These are phyloP conservation scores for Aspergillus fijiensis DNA, from an alignment of 2,329 filamentous ascomycete genomes.

Conservation along the genomic window DNA sequence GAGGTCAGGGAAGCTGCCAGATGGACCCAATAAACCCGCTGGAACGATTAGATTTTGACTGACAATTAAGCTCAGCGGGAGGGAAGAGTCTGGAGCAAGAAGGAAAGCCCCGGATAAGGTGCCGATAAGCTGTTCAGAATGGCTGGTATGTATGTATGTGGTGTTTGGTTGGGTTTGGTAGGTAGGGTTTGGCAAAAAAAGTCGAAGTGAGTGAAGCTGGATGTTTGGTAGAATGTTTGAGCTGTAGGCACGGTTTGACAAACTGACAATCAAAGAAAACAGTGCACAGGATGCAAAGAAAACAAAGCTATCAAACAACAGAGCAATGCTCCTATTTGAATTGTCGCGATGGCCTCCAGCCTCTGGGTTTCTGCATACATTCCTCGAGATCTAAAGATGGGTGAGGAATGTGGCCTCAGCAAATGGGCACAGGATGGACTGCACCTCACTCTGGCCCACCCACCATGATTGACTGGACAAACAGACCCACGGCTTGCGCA, in stretches of 20 bases:
- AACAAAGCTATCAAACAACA: slow-evolving; percentile 47
- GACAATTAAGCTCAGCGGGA: slow-evolving; percentile 21
- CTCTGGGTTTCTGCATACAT: slow-evolving; percentile 38
- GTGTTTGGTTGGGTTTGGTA: slow-evolving; percentile 14
- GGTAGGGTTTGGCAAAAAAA: slow-evolving; percentile 13
- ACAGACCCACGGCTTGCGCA: slow-evolving; percentile 19
- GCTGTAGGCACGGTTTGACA: slow-evolving; percentile 33
- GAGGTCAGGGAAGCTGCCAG: slow-evolving; percentile 13
- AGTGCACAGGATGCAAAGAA: slow-evolving; percentile 43
- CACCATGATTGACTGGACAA: slow-evolving; percentile 22
- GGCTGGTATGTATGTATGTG: slow-evolving; percentile 2
- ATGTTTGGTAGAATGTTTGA: not conserved
- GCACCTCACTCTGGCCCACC: slow-evolving; percentile 22
- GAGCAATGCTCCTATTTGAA: slow-evolving; percentile 41
- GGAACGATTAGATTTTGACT: slow-evolving; percentile 30
- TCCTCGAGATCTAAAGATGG: slow-evolving; percentile 35
- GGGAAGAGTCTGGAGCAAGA: slow-evolving; percentile 21
- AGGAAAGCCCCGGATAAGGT: slow-evolving; percentile 20
- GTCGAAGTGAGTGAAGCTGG: not conserved
- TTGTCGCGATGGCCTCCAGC: slow-evolving; percentile 32
- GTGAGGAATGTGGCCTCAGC: slow-evolving; percentile 33
- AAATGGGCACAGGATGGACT: slow-evolving; percentile 15
- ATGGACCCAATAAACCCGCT: slow-evolving; percentile 16
- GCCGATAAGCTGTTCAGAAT: slow-evolving; percentile 20
- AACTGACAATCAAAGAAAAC: slow-evolving; percentile 40